Evolutionary conservation across 139 green algal species (phyloP), one percentile per base, ranked within the genome.

Genomic region (Picochlorum sp.): DNA sequence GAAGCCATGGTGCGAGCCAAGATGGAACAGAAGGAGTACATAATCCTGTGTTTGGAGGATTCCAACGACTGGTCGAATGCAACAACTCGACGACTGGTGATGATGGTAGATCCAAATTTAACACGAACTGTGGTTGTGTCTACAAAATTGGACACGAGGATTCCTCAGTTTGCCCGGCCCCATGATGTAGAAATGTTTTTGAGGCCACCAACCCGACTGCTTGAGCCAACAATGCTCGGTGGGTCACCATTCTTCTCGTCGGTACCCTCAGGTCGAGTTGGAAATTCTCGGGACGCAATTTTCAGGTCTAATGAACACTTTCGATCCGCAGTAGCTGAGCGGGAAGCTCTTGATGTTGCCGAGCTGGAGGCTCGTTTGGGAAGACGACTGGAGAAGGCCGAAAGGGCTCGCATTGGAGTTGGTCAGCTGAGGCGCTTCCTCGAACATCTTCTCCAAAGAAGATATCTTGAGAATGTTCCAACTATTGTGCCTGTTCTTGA

Each of bases 31-130:
- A 70, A 65, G 37, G 86, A 96, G 73, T 93, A 91, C 71, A 95
- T 96, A 69, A 93, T 97, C 37, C 74, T 97, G 37, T 97, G 90
- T 68, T 65, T 97, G 35, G 90, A 96, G 76, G 89, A 97, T 76
- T 79, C 61, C 59, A 89, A 81, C 53, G 89, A 96, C 72, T 96
- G 89, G 88, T 84, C 52, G 77, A 96, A 96, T 63, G 86, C 89
- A 8, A 95, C 88, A 61, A 96, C 89, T 7, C 77, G 90, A 4
- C 69, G 81, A 2, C 65, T 95, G 12, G 89, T 97, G 51, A 93
- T 95, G 83, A 72, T 70, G 87, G 81, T 88, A 20, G 90, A 97
- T 75, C 90, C 90, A 7, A 76, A 77, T 5, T 79, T 97, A 35
- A 68, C 76, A 0, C 81, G 90, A 47, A 95, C 89, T 3, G 90